phyloP scores from a whole-genome alignment of 306 rosid genomes.

The Ormosia emarginata region DNA sequence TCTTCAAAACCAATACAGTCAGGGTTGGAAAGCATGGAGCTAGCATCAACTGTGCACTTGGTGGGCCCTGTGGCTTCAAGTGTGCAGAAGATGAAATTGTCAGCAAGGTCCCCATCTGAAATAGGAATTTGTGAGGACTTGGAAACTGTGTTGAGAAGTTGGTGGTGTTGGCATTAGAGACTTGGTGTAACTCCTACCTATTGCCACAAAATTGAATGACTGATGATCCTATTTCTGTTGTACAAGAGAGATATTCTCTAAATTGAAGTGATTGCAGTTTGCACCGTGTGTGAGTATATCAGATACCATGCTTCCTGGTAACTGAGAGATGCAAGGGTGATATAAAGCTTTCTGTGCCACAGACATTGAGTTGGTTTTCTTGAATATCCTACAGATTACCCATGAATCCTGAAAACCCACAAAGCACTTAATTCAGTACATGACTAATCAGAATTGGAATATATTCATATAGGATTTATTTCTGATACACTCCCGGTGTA shows the following conservation, averaged over 20 bases:
- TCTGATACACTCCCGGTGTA: too few species aligned
- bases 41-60: slow-evolving; percentile 33
- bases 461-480: neutral
- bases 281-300: slow-evolving; percentile 38
- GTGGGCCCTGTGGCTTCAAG: slow-evolving; percentile 31
- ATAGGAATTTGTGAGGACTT: slow-evolving; percentile 28
- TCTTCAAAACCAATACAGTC: slow-evolving; percentile 46
- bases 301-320: slow-evolving; percentile 40
- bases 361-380: slow-evolving; percentile 66
- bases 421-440: neutral
- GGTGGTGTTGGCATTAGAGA: neutral
- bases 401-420: slow-evolving; percentile 66
- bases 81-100: slow-evolving; percentile 44
- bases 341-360: slow-evolving; percentile 68
- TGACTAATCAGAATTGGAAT: neutral
- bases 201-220: slow-evolving; percentile 30
- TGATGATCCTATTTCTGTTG: slow-evolving; percentile 43
- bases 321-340: slow-evolving; percentile 53
- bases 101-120: slow-evolving; percentile 35
- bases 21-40: slow-evolving; percentile 37
- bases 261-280: slow-evolving; percentile 30
- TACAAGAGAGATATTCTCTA: slow-evolving; percentile 47
- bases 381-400: slow-evolving; percentile 89
- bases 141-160: slow-evolving; percentile 27
- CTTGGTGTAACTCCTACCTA: slow-evolving; percentile 24